Base-by-base conservation (phyloP, 495 filamentous ascomycete species). In the Aspergillus affinis region DNA sequence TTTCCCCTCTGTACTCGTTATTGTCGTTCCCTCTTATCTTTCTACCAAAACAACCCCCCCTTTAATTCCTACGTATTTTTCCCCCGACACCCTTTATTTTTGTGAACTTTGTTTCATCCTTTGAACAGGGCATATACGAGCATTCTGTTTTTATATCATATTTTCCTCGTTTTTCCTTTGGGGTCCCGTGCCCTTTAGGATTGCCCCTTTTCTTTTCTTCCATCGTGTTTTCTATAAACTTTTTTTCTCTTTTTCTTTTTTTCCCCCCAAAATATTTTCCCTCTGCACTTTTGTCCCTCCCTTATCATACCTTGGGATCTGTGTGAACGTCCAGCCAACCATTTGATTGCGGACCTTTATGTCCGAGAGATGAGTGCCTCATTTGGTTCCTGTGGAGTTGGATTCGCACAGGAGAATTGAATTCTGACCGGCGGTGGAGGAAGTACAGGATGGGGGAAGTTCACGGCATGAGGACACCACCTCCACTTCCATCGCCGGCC, bases 401-500 rank as follows among this genome's bases (percentile, higher is more conserved):
- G 63, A 70, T 68, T 73, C 64, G 61, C 66, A 62, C 65, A 69
- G 70, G 68, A 72, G 65, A 65, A 66, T 59, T 74, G 63, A 72
- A 55, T 75, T 65, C 51, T 64, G 62, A 63, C 69, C 66, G 69
- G 65, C 67, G 67, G 69, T 65, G 68, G 69, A 75, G 67, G 73
- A 58, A 67, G 57, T 66, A 68, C 62, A 72, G 60, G 63, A 77
- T 77, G 75, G 73, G 65, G 65, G 72, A 76, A 62, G 68, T 72
- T 65, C 70, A 69, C 67, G 72, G 65, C 58, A 72, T 71, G 70
- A 75, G 69, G 64, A 77, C 69, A 60, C 65, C 69, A 60, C 65
- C 74, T 75, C 73, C 76, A 62, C 71, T 75, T 62, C 71, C 75
- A 65, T 78, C 75, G 66, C 75, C 73, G 61, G 71, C 75, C 55